A percentile compares a stretch with the other conserved stretches of the same genome.
Conservation (phyloP, 441 rosid species). For the Syzygium malaccense region DNA sequence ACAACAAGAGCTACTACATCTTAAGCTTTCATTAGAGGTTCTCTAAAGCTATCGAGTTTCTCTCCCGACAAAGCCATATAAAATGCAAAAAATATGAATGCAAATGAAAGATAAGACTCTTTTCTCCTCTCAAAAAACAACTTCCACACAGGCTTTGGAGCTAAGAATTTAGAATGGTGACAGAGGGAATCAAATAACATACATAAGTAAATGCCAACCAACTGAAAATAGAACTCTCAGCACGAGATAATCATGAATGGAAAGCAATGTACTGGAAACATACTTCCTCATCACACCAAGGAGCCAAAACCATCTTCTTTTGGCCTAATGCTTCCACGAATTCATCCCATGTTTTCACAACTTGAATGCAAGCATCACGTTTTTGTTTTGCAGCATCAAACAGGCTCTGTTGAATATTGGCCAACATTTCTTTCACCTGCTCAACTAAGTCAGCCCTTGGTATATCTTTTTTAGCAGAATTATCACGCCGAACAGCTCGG, state of each 20-base stretch:
- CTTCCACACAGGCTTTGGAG: not conserved
- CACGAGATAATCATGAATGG: not conserved
- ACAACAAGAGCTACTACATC: not conserved
- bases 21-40: not conserved
- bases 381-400: slow-evolving; percentile 65
- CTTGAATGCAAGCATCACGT: slow-evolving; percentile 75
- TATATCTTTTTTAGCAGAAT: slow-evolving; percentile 63
- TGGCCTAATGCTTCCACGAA: slow-evolving; percentile 64
- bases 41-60: not conserved
- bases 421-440: slow-evolving; percentile 49
- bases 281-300: slow-evolving; percentile 98
- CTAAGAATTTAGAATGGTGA: not conserved
- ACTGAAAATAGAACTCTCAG: not conserved
- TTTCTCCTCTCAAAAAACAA: not conserved
- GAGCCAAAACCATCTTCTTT: slow-evolving; percentile 89
- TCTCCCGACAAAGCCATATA: not conserved
- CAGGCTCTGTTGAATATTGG: slow-evolving; percentile 61
- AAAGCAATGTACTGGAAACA: not conserved
- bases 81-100: not conserved
- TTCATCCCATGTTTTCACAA: slow-evolving; percentile 80
- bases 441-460: slow-evolving; percentile 56
- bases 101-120: not conserved
- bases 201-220: not conserved
- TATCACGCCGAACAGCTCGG: slow-evolving; percentile 91
- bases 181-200: not conserved